Conservation (phyloP, 495 filamentous ascomycete species). For the Mycothermus thermophilus region DNA sequence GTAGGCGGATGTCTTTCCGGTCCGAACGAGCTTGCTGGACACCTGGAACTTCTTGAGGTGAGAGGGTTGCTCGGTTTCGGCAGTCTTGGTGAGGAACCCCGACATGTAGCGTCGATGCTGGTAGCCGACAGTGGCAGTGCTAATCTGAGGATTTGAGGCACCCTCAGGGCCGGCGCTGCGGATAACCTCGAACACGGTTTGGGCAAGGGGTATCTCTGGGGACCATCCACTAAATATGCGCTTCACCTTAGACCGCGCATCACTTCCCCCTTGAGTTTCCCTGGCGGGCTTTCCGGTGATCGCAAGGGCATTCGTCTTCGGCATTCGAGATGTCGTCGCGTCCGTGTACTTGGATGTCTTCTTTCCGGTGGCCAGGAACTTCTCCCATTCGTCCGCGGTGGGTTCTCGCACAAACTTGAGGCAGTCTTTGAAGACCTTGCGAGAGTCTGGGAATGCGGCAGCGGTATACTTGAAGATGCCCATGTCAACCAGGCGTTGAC, state of each 20-base stretch:
- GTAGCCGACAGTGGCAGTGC: slow-evolving; percentile 28
- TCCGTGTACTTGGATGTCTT: slow-evolving; percentile 24
- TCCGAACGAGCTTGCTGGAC: slow-evolving; percentile 25
- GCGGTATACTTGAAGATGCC: slow-evolving; percentile 57
- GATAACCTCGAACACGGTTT: slow-evolving; percentile 31
- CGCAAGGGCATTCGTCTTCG: slow-evolving; percentile 19
- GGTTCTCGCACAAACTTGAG: slow-evolving; percentile 66
- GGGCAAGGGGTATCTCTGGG: slow-evolving; percentile 30
- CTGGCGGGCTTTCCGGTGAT: slow-evolving; percentile 12
- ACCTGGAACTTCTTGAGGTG: slow-evolving; percentile 31
- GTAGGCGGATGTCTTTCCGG: slow-evolving; percentile 32
- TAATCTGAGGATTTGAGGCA: slow-evolving; percentile 30
- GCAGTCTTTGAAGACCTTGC: slow-evolving; percentile 43
- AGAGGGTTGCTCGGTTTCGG: slow-evolving; percentile 29
- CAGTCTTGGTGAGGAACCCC: slow-evolving; percentile 25
- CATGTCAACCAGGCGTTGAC: slow-evolving; percentile 53
- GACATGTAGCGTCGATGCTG: slow-evolving; percentile 31
- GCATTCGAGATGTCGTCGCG: slow-evolving; percentile 15
- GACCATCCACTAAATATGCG: slow-evolving; percentile 26
- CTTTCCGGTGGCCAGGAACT: slow-evolving; percentile 32
- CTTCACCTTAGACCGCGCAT: slow-evolving; percentile 10
- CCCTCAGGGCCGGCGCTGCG: slow-evolving; percentile 26
- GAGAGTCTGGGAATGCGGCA: slow-evolving; percentile 35
- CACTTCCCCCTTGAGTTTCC: slow-evolving; percentile 3
- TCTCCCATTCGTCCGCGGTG: slow-evolving; percentile 46